Evolutionary conservation across 306 rosid species (phyloP).

Genomic region (Begonia peltatifolia): DNA sequence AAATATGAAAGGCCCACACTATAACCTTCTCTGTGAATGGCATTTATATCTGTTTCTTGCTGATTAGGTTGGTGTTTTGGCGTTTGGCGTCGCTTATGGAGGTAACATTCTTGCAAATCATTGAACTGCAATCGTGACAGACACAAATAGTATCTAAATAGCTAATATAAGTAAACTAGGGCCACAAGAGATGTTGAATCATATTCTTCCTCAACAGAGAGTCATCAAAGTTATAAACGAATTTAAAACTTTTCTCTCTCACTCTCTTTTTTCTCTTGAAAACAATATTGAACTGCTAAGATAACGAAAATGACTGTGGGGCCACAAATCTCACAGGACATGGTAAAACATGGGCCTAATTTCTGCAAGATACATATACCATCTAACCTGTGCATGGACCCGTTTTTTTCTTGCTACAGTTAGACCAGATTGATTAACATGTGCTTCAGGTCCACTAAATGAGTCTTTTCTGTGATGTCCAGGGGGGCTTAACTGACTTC

Average conservation of each 20-base stretch:
- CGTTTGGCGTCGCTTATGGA: conserved; percentile 68
- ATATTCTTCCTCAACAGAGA: too few relatives aligned
- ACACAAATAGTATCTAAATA: too few relatives aligned
- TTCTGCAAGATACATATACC: conserved; percentile 6
- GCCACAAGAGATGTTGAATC: too few relatives aligned
- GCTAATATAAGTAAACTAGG: too few relatives aligned
- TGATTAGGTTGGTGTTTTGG: conserved; percentile 46
- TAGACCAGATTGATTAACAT: conserved; percentile 47
- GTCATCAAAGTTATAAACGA: too few relatives aligned
- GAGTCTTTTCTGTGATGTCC: conserved; percentile 61
- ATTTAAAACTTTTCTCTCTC: too few relatives aligned
- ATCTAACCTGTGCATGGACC: conserved; percentile 70
- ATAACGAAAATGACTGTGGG: not conserved
- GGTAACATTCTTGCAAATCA: conserved; percentile 94
- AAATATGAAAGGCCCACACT: conserved; percentile 72
- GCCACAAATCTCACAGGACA: conserved; percentile 1
- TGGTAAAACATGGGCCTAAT: not conserved
- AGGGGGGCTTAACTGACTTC: conserved; percentile 37
- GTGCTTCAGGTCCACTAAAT: conserved; percentile 56
- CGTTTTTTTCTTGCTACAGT: conserved; percentile 69
- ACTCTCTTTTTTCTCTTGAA: too few relatives aligned
- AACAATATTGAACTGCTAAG: not conserved
- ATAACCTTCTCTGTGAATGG: conserved; percentile 66
- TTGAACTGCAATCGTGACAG: conserved; percentile 40
- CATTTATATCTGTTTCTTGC: conserved; percentile 41